Evolutionary conservation across 805 yeast genomes (phyloP).

Genomic region (Yamadazyma sp.): DNA sequence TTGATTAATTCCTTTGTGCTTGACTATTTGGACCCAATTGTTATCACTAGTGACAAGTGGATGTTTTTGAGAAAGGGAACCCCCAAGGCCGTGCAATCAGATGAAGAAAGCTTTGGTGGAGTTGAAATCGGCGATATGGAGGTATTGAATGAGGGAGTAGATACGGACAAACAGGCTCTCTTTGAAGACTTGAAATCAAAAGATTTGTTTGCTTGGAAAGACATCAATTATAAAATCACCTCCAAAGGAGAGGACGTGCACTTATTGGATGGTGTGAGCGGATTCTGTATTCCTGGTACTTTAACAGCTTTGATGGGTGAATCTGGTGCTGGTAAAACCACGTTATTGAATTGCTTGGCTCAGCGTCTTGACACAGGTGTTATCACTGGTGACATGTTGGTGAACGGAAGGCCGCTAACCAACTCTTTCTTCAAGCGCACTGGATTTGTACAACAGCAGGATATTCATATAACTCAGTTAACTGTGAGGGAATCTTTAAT

Average conservation of each 20-base stretch:
- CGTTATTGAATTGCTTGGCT: constrained; percentile 68
- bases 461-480: constrained; percentile 64
- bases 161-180: neutral
- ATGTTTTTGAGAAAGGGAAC: constrained; percentile 27
- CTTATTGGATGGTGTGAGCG: constrained; percentile 46
- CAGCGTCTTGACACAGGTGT: constrained; percentile 71
- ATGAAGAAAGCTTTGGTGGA: constrained; percentile 24
- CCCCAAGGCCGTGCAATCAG: constrained; percentile 27
- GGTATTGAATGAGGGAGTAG: constrained; percentile 13
- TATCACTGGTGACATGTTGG: constrained; percentile 58
- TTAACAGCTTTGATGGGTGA: constrained; percentile 83
- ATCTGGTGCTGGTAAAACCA: constrained; percentile 87
- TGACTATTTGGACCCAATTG: constrained; percentile 36
- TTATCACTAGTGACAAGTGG: constrained; percentile 45
- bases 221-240: constrained; percentile 37
- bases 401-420: constrained; percentile 64
- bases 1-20: constrained; percentile 24
- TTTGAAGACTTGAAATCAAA: constrained; percentile 11
- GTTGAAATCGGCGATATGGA: constrained; percentile 21
- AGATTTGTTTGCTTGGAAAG: constrained; percentile 40
- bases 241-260: constrained; percentile 37
- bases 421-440: constrained; percentile 71
- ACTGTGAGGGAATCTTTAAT: constrained; percentile 75
- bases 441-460: constrained; percentile 83
- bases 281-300: constrained; percentile 80